Evolutionary conservation across 2,329 filamentous ascomycete genomes (phyloP), one percentile per base, ranked within the genome.

Genomic region (Lomentospora prolificans): DNA sequence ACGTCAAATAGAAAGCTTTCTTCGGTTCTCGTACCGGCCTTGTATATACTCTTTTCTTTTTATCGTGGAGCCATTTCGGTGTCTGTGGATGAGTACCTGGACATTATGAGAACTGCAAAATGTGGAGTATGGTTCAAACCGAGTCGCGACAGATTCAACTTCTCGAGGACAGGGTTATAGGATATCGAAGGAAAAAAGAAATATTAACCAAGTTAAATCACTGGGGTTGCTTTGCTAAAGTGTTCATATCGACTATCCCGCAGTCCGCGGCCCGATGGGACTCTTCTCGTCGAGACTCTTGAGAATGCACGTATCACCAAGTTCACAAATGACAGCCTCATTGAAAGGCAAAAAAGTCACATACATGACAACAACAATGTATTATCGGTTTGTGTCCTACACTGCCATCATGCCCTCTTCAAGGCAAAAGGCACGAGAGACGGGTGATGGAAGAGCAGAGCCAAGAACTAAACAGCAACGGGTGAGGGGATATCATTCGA

Each of bases 401-500:
- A 17, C 22, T 48, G 4, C 44, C 10, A 48, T 22, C 44, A 9
- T 10, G 17, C 22, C 17, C 6, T 2, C 44, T 4, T 12, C 6
- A 10, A 22, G 3, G 8, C 17, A 48, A 22, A 10, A 2, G 12
- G 17, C 10, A 9, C 3, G 6, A 50, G n/a, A 33, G 36, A 39
- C 39, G 4, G 24, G 31, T n/a, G 41, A 12, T 27, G 25, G 48
- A 4, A 46, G n/a, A 54, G 44, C 30, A 24, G 19, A 41, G 33
- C 24, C 22, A 22, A 12, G 44, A 48, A 48, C 44, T 17, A 48
- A 48, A 48, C 33, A 55, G 25, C 51, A 48, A 46, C 24, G n/a
- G 22, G 44, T 48, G 17, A 22, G 44, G 44, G 44, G 44, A 48
- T 48, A 48, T 48, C 44, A 48, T 27, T 48, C 22, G 44, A 48